These are phyloP conservation scores for Phytophthora capsici DNA, from an alignment of 352 stramenopile genomes.

Conservation along the genomic window DNA sequence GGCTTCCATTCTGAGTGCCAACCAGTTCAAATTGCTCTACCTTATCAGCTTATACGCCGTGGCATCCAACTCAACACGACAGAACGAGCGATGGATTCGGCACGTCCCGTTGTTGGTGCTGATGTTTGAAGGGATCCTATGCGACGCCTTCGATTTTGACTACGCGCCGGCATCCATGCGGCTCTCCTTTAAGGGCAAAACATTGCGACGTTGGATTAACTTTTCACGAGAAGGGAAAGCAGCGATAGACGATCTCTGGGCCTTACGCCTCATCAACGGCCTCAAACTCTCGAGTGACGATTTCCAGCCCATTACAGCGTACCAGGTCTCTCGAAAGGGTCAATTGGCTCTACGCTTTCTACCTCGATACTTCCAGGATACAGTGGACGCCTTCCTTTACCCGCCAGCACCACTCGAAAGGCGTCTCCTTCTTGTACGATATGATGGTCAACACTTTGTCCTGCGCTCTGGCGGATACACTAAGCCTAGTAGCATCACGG, in stretches of 20 bases:
- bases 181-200: slow-evolving; percentile 92
- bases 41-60: slow-evolving; percentile 95
- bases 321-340: slow-evolving; percentile 94
- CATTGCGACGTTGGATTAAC: slow-evolving; percentile 91
- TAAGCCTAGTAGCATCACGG: slow-evolving; percentile 92
- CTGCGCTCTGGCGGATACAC: slow-evolving; percentile 84
- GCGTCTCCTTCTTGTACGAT: slow-evolving; percentile 56
- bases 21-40: slow-evolving; percentile 97
- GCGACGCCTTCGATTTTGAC: slow-evolving; percentile 95
- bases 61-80: slow-evolving; percentile 84
- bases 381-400: slow-evolving; percentile 75
- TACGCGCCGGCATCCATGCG: slow-evolving; percentile 95
- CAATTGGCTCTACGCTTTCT: slow-evolving; percentile 88
- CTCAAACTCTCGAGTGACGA: slow-evolving; percentile 94
- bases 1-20: slow-evolving; percentile 84
- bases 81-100: slow-evolving; percentile 96
- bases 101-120: slow-evolving; percentile 96
- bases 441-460: slow-evolving; percentile 82
- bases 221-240: slow-evolving; percentile 95
- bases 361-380: slow-evolving; percentile 64
- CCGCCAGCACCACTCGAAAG: slow-evolving; percentile 52
- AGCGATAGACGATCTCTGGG: slow-evolving; percentile 95
- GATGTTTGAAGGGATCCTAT: slow-evolving; percentile 96
- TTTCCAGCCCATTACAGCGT: slow-evolving; percentile 96
- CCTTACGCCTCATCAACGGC: slow-evolving; percentile 93